Evolutionary conservation across 139 green algal species (phyloP).

Genomic region (Chlorella sp.): DNA sequence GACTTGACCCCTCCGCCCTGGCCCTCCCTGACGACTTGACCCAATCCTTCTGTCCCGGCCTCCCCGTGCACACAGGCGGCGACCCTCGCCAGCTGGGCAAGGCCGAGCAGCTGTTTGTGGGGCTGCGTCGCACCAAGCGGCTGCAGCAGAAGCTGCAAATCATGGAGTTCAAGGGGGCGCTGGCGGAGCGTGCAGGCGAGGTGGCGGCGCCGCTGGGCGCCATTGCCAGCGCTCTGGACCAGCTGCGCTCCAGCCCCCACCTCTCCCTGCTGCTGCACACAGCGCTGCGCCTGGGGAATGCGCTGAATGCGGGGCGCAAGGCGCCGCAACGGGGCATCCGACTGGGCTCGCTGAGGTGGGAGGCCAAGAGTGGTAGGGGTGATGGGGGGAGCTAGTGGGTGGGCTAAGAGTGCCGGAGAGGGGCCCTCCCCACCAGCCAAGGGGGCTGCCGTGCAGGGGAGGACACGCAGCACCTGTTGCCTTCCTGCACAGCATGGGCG

Average conservation of each 20-base stretch:
- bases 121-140: background rate
- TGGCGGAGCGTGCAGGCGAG: slow-evolving; percentile 14
- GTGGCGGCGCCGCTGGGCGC: background rate
- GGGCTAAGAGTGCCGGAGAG: background rate
- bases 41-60: too few species aligned
- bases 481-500: too few species aligned
- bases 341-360: slow-evolving; percentile 12
- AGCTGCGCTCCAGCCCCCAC: background rate
- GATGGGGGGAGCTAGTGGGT: background rate
- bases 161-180: slow-evolving; percentile 15
- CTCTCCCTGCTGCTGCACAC: slow-evolving; percentile 29
- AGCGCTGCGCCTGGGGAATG: slow-evolving; percentile 34
- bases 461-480: too few species aligned
- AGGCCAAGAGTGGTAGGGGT: background rate
- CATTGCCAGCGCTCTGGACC: slow-evolving; percentile 12
- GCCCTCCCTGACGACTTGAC: too few species aligned
- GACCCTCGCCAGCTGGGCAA: slow-evolving; percentile 10
- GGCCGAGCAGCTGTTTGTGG: slow-evolving; percentile 43
- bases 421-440: too few species aligned
- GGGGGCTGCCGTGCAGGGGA: background rate
- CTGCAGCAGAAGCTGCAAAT: slow-evolving; percentile 33
- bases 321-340: slow-evolving; percentile 33
- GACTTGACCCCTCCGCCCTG: too few species aligned
- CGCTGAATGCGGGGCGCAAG: slow-evolving; percentile 35
- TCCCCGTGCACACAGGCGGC: slow-evolving; percentile 10